Base-by-base conservation (phyloP, 345 rosid genomes). In the Mercurialis annua region DNA sequence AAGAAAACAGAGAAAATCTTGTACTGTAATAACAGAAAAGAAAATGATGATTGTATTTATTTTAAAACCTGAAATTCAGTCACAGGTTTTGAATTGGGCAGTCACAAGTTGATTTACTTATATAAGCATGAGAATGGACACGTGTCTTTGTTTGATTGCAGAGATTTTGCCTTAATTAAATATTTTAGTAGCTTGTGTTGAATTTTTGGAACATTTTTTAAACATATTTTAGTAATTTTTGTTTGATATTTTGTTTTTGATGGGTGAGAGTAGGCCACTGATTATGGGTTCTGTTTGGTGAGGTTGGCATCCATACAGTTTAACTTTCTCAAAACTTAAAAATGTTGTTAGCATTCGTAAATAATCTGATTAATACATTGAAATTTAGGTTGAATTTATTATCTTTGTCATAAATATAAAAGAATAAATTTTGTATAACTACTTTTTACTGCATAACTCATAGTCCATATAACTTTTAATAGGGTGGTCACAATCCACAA, bases 231-330 rank as follows among this genome's bases (percentile, higher is more conserved):
- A 48, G 6, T 38, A 36, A 2, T 15, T 47, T 49, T 20, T 11
- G 7, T 12, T 15, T 54, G 3, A 27, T 24, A n/a, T 10, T 40
- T 40, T 3, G 11, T 40, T 47, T 54, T 64, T 63, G 65, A 34
- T 73, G 74, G 81, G 79, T 81, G 76, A 50, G 81, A 69, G 69
- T 84, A 67, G 85, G 83, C 79, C 73, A 84, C 87, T 73, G 74
- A 67, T 73, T 48, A 64, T 40, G 10, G 47, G 70, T 10, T 24
- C 26, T 27, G 81, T 54, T 84, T 82, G 88, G 79, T 84, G 65
- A 61, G 77, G 88, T 84, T 84, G 88, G 88, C 81, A 69, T 70
- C 82, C 83, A 59, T n/a, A n/a, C n/a, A n/a, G n/a, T n/a, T n/a
- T n/a, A n/a, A n/a, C n/a, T n/a, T n/a, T n/a, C n/a, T n/a, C n/a